phyloP scores from a whole-genome alignment of 1,284 basidiomycete species.

The Apiotrichum akiyoshidainum region DNA sequence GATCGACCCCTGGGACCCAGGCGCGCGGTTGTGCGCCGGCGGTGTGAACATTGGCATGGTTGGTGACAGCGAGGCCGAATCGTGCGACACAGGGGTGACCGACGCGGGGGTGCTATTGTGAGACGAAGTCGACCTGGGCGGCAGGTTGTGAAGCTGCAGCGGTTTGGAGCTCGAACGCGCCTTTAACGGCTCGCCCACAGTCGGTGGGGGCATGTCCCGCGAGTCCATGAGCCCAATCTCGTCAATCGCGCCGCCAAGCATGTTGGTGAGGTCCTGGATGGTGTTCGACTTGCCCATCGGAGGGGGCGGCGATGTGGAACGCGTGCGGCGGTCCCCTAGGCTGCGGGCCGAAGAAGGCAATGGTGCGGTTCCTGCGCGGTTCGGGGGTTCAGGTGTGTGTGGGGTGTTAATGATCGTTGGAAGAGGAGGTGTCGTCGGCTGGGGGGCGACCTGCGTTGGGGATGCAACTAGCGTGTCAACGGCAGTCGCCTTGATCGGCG shows the following conservation, averaged over 20 bases:
- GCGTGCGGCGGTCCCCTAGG: not conserved
- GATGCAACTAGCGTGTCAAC: not conserved
- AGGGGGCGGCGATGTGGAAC: slow-evolving; percentile 3
- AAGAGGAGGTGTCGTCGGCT: slow-evolving; percentile 7
- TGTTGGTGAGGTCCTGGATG: slow-evolving; percentile 46
- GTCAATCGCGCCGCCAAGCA: slow-evolving; percentile 49
- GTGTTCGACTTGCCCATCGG: slow-evolving; percentile 16
- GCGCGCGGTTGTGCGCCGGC: not conserved
- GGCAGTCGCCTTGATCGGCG: not conserved
- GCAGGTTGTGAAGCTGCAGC: slow-evolving; percentile 1
- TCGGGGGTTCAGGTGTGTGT: slow-evolving; percentile 1
- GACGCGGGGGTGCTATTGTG: not conserved
- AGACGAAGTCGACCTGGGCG: slow-evolving; percentile 5
- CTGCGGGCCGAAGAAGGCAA: not conserved
- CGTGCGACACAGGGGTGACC: not conserved
- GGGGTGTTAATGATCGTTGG: slow-evolving; percentile 38
- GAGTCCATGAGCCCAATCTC: slow-evolving; percentile 45
- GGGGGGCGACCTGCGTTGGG: not conserved
- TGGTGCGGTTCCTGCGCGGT: not conserved
- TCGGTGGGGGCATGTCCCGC: slow-evolving; percentile 38
- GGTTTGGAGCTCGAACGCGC: slow-evolving; percentile 1
- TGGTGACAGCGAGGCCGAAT: slow-evolving; percentile 6
- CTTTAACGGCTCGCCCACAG: slow-evolving; percentile 27
- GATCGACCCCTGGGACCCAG: slow-evolving; percentile 2
- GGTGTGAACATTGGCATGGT: not conserved